Base-by-base conservation (phyloP, 23 red algal species). In the Agarophyton chilense region DNA sequence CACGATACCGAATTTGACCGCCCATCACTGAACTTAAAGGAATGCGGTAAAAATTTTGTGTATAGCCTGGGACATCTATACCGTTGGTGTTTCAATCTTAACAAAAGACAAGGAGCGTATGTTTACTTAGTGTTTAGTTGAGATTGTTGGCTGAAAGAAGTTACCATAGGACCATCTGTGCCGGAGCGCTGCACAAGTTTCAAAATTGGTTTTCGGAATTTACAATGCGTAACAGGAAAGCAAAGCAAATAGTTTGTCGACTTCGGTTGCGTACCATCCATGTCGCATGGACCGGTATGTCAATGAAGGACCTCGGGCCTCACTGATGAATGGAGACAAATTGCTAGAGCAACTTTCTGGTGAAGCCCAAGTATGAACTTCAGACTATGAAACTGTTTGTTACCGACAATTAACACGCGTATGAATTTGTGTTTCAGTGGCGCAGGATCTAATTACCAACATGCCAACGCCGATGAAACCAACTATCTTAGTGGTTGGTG, bases 401-500 rank as follows among this genome's bases (percentile, higher is more conserved):
- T 17, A 12, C 35, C 10, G 60, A 36, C 0, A 12, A 36, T 16
- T 36, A 14, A 26, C 9, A 65, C 31, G 26, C 60, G 60, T 65
- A 29, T 36, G 4, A 14, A 5, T 35, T 4, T 38, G 22, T 17
- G 31, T 0, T 36, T 65, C 22, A 2, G 60, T 77, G 17, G 16
- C 39, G n/a, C 7, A 10, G 17, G 7, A 34, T 50, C 40, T 49
- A 16, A 12, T n/a, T n/a, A 1, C 41, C 10, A 38, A 60, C 16
- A 87, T 87, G 82, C 67, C 82, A 18, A 68, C 62, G 36, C 49
- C 26, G 52, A 54, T 73, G 35, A 65, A 51, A 61, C 73, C 85
- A 16, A 89, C 53, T 8, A 31, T 91, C 10, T 76, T 91, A 8
- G 76, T 91, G 22, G 75, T 81, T 55, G 88, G 88, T 31, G 88